Evolutionary conservation across 192 early-diverging fungal genomes (phyloP), one percentile per base, ranked within the genome.

Genomic region (Coemansia aciculifera): DNA sequence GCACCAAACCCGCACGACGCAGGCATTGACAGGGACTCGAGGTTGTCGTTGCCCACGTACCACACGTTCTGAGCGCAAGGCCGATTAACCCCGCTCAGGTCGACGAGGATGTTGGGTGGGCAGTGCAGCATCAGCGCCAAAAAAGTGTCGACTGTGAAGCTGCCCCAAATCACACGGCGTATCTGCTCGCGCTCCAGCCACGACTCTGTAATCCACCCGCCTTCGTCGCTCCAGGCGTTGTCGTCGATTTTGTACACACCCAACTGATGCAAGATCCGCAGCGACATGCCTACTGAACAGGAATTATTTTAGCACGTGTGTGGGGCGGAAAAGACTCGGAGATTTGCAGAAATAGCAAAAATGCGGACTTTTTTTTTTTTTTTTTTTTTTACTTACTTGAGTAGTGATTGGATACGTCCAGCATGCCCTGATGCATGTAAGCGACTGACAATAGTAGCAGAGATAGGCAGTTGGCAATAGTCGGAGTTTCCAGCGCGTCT

Each of bases 171-270:
- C 0, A 81, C 48, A 0, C 78, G 66, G 19, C 78, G 69, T 5
- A 75, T 68, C 63, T 81, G 72, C 70, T 81, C 78, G 70, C 78
- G 78, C 59, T 81, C 78, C 21, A 81, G 63, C 78, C 78, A 81
- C 12, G 78, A 73, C 37, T 67, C 70, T n/a, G 66, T 48, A 24
- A 81, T 63, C 78, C 78, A 81, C 32, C 62, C 73, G 42, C 75
- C 73, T 15, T 65, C 69, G 34, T 68, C 66, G 59, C 62, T 59
- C 70, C 69, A 75, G 5, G 62, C 67, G 70, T 36, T 69, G 70
- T 73, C 71, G 67, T 81, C 78, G 24, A 81, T 69, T 63, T 66
- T 75, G 63, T 62, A 75, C n/a, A 75, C 73, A 42, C 70, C 73
- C 51, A 81, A 70, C 73, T 81, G 73, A 52, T 81, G 69, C 49